Evolutionary conservation across 192 early-diverging fungal species (phyloP), one percentile per base, ranked within the genome.

Genomic region (Phycomyces blakesleeanus): DNA sequence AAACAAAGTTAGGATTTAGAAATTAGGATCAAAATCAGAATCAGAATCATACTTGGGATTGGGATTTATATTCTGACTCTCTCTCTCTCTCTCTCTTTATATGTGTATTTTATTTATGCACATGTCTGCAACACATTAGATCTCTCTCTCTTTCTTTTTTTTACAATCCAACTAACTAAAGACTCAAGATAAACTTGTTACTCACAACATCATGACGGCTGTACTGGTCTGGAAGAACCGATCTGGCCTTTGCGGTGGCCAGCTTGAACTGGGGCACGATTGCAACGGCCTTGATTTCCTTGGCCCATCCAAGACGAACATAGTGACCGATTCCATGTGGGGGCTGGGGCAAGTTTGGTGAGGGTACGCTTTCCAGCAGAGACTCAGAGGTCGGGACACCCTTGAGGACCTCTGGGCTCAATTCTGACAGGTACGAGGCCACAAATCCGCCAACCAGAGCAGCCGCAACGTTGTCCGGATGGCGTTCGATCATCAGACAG

Each of bases 401-500:
- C 5, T 59, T 21, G 16, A 74, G 67, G 22, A 78, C 79, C 20
- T 74, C 70, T 0, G 79, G 75, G 61, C 74, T 73, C 44, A 82
- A 67, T 47, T 89, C 84, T 5, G 83, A 66, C 67, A 92, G 66
- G 71, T 96, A 98, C 57, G 87, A 87, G 22, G 92, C 90, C 9
- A 96, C 86, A 76, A 97, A 97, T 12, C 96, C 96, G 59, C 97
- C 97, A 34, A 97, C 83, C 22, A 99, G 76, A 15, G 93, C 90
- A 7, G 95, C 93, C 0, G 96, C 88, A 1, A 97, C 92, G 75
- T 99, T 99, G 61, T 99, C 97, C 1, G 97, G 97, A 67, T 99
- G 97, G 52, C 91, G 91, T 77, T 99, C 97, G 20, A 97, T 89
- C 80, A 91, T 84, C 64, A 95, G 68, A 62, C 88, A 92, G 57